Base-by-base conservation (phyloP, 495 filamentous ascomycete species). In the Arthonia radiata region DNA sequence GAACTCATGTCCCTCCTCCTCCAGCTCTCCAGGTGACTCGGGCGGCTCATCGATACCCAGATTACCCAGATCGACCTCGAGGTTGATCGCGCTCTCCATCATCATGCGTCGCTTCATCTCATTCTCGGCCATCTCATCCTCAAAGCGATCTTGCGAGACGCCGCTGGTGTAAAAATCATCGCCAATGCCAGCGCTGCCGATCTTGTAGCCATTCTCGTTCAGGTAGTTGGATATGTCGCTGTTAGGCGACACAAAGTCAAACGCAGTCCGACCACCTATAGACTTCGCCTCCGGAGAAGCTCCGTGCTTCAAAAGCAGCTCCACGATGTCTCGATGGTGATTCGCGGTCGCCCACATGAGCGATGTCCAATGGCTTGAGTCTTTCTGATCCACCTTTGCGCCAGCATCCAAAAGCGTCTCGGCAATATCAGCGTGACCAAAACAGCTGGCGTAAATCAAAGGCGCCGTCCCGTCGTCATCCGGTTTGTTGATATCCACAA, bases 341-440 rank as follows among this genome's bases (percentile, higher is more conserved):
- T 94, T 99, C 21, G 86, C 94, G 79, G 93, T 94, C 17, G 86
- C 86, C 86, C 86, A 99, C 86, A 94, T 99, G 38, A 99, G 53
- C 11, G 86, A 71, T 44, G 79, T 99, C 86, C 86, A 99, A 35
- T 83, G 68, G 43, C 94, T 90, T 26, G 73, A 69, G 43, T 99
- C 86, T 49, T 93, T 86, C 41, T 72, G 67, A 46, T 99, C 79
- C 15, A 93, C 77, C 33, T 79, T 64, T n/a, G 77, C 86, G 3
- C 86, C 79, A 4, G 74, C 76, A 26, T 79, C 64, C 17, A 99
- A 57, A 18, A 99, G 65, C 17, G 71, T 68, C 24, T 68, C 56
- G 14, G 92, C 86, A 6, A 91, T 82, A 18, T 72, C 65, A 52
- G 91, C 76, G 47, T 99, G 86, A 21, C 86, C 86, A 61, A 99